Evolutionary conservation across 2,329 filamentous ascomycete genomes (phyloP), one percentile per base, ranked within the genome.

Genomic region (Cytospora schulzeri): DNA sequence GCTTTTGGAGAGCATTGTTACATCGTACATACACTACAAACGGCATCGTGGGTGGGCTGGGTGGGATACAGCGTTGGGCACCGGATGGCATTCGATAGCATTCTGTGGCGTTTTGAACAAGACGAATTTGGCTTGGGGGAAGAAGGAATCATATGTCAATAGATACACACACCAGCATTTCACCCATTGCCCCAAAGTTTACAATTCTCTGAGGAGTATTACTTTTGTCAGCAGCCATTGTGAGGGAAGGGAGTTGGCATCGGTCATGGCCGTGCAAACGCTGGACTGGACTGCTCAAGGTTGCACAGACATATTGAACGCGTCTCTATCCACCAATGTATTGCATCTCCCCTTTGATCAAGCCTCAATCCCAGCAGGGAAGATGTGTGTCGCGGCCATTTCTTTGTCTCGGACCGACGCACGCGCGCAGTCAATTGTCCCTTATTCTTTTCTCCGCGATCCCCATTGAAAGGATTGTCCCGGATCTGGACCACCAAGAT

Each of bases 121-220:
- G 29, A 14, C 56, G 57, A 24, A 4, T 24, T 38, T 22, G 31
- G 51, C 22, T 41, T 57, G 26, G 33, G 17, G 33, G 33, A 33
- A 45, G 52, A 17, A 14, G n/a, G n/a, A n/a, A n/a, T n/a, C 12
- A 35, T 22, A 53, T 28, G 7, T 22, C 48, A 33, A 57, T 53
- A 61, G 45, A 57, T 62, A 57, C 24, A 56, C 24, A 24, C 17
- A 61, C 31, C 54, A 62, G 41, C 28, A n/a, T 62, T 57, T 56
- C 33, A 15, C 14, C 45, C 22, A 35, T 12, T 62, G 17, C 19
- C 26, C 26, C 38, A 56, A 28, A n/a, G n/a, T 24, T 11, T 55
- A 35, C 26, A 33, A 45, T 8, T 17, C 6, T 22, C 26, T 33
- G 14, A 28, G 19, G n/a, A 52, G 28, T 48, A 22, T 26, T 45